These are phyloP conservation scores for Picea abies DNA, from an alignment of 83 land plant genomes.

Conservation along the genomic window DNA sequence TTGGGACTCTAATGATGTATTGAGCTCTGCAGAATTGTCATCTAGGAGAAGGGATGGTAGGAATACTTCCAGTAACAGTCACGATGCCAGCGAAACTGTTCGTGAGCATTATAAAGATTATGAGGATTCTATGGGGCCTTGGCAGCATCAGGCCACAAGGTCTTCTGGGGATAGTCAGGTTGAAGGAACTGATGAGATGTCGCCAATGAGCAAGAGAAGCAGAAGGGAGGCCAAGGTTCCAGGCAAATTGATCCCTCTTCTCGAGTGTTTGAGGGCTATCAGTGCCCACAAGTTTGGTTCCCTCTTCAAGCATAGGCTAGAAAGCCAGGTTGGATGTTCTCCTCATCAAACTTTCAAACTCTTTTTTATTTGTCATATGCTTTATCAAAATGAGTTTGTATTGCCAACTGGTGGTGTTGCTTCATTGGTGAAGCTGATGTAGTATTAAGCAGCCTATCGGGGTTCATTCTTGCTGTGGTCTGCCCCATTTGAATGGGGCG, in stretches of 20 bases:
- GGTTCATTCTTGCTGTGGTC: not conserved
- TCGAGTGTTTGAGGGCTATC: constrained; percentile 34
- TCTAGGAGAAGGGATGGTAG: not conserved
- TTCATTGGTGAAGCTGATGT: not conserved
- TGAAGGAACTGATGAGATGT: constrained; percentile 15
- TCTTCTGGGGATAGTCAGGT: constrained; percentile 16
- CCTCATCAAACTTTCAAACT: not conserved
- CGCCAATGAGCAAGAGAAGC: constrained; percentile 26
- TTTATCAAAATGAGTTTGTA: too few species aligned
- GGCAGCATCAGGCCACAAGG: constrained; percentile 13
- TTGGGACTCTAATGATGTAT: not conserved
- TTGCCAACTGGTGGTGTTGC: not conserved
- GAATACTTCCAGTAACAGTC: not conserved
- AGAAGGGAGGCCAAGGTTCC: constrained; percentile 21
- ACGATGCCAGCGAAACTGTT: constrained; percentile 45
- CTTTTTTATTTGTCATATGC: not conserved
- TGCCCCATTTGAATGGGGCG: too few species aligned
- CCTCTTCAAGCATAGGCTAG: constrained; percentile 49
- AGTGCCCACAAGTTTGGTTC: constrained; percentile 40
- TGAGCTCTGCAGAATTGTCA: constrained; percentile 7
- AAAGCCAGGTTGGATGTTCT: constrained; percentile 34
- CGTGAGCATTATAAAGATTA: constrained; percentile 21
- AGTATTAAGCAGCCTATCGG: not conserved
- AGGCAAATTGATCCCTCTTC: constrained; percentile 27
- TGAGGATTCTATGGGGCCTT: constrained; percentile 15